Evolutionary conservation across 192 early-diverging fungal species (phyloP), one percentile per base, ranked within the genome.

Genomic region (Coemansia brasiliensis): DNA sequence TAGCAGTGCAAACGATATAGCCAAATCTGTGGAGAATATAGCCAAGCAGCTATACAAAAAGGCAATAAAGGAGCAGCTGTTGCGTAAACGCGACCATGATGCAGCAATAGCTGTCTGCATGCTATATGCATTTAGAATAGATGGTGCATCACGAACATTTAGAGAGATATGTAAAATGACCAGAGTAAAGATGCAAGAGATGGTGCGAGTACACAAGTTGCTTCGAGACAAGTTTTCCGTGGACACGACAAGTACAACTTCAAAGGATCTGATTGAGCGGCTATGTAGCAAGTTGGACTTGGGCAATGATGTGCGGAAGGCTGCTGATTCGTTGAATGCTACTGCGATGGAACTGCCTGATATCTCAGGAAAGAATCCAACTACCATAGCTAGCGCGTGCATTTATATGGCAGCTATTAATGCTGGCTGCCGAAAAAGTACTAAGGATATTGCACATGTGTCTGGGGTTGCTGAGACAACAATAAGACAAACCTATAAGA

Each of bases 31-130:
- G 7, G 82, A 84, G 10, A 92, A 95, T 65, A 85, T 88, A 16
- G 94, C 96, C 26, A 98, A 96, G 73, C 92, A 95, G 75, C 65
- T 95, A 18, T 98, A 88, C 71, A 94, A 93, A 62, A 82, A 83
- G 52, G 92, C 88, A 11, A 91, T 94, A 61, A 89, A 94, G 37
- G 87, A 93, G 25, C 91, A 94, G 52, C 48, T 91, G 37, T 61
- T 91, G 21, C 83, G 84, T 20, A 90, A 90, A 22, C 94, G 92
- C 78, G 83, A 85, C 16, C 85, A 83, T 32, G 89, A 93, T 27
- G 86, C 89, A n/a, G 86, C 94, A 57, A 89, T 93, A 61, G 94
- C 93, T 0, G 90, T 89, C 0, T 96, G 93, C 63, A 93, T 96
- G 46, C 94, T 90, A 59, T 85, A 95, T 52, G 94, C 91, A 6